Evolutionary conservation across 2,329 filamentous ascomycete genomes (phyloP).

Genomic region (Emergomyces pasteurianus): DNA sequence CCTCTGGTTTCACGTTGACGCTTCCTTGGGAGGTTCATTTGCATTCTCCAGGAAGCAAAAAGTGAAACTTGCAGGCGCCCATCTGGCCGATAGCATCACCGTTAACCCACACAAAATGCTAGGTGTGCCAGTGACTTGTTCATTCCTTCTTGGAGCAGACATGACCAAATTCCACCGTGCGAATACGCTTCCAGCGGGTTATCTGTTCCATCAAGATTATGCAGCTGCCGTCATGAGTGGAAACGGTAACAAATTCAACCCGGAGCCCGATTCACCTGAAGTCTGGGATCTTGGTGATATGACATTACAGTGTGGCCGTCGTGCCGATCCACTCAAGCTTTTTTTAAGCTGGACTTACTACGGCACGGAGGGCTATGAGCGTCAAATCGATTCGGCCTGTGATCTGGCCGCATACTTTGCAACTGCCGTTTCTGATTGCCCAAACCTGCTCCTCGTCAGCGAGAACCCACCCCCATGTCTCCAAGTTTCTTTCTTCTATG

Average conservation of each 20-base stretch:
- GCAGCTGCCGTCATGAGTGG: constrained; percentile 24
- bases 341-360: constrained; percentile 86
- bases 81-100: constrained; percentile 69
- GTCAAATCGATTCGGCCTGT: constrained; percentile 62
- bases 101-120: constrained; percentile 98
- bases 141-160: constrained; percentile 72
- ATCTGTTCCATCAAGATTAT: constrained; percentile 59
- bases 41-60: constrained; percentile 59
- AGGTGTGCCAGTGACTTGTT: constrained; percentile 79
- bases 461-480: constrained; percentile 71
- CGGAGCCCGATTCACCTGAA: constrained; percentile 36
- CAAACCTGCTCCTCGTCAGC: constrained; percentile 59
- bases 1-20: constrained; percentile 90
- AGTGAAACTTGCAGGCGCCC: constrained; percentile 54
- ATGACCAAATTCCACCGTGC: constrained; percentile 65
- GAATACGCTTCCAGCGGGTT: constrained; percentile 78
- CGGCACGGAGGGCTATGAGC: constrained; percentile 60
- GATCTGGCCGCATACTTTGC: constrained; percentile 59
- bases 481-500: constrained; percentile 91
- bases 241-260: constrained; percentile 12
- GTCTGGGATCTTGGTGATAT: constrained; percentile 85
- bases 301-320: constrained; percentile 83
- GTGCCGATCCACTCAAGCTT: constrained; percentile 76
- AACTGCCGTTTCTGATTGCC: constrained; percentile 40
- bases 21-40: constrained; percentile 76